Conservation (phyloP, 441 rosid genomes). For the Gossypium lobatum region DNA sequence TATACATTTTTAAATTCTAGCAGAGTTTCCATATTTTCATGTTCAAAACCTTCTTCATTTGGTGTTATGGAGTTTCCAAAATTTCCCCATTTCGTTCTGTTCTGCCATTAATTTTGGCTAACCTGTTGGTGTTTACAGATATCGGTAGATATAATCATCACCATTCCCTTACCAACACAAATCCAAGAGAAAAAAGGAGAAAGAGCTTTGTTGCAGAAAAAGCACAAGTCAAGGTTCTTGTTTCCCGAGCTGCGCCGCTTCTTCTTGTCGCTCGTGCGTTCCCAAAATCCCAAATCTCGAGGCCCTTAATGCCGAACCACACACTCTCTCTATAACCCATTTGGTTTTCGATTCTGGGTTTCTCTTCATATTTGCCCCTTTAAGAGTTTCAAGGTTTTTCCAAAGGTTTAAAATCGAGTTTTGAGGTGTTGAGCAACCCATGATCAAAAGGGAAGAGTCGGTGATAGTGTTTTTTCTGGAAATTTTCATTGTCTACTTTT, state of each 20-base stretch:
- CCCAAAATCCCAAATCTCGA: constrained; percentile 40
- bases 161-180: not conserved
- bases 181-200: not conserved
- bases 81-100: not conserved
- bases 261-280: constrained; percentile 47
- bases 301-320: constrained; percentile 5
- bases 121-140: constrained; percentile 18
- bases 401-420: constrained; percentile 6
- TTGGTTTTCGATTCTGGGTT: constrained; percentile 16
- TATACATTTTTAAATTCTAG: not conserved
- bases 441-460: not conserved
- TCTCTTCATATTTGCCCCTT: not conserved
- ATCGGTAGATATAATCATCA: not conserved
- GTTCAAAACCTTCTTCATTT: constrained; percentile 3
- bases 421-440: constrained; percentile 23
- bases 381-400: constrained; percentile 6
- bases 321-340: constrained; percentile 21
- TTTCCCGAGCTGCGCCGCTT: constrained; percentile 31
- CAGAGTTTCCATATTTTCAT: not conserved
- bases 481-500: constrained; percentile 22
- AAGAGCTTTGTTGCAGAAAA: not conserved
- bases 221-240: constrained; percentile 25
- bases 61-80: not conserved
- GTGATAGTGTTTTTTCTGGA: not conserved
- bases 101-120: not conserved